Conservation (phyloP, 441 rosid species). For the Geranium incanum region DNA sequence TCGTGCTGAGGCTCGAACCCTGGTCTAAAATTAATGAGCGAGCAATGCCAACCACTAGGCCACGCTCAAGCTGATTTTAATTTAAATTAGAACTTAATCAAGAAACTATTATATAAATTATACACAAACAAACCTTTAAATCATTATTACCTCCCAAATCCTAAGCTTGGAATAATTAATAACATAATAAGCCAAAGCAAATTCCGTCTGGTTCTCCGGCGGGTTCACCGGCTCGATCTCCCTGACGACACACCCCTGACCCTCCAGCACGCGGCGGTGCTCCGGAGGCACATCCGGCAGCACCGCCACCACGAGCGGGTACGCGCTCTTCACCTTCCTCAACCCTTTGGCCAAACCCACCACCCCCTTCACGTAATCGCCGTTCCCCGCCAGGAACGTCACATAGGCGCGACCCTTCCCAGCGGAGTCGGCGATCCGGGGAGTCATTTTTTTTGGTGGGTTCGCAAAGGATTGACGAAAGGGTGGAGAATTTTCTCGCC, state of each 20-base stretch:
- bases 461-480: no score
- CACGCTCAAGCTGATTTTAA: no score
- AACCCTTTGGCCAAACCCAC: conserved; percentile 62
- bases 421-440: no score
- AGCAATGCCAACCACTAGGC: no score
- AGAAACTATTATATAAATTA: not conserved
- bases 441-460: no score
- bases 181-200: conserved; percentile 62
- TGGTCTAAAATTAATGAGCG: no score
- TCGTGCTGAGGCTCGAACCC: no score
- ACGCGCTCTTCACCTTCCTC: conserved; percentile 42
- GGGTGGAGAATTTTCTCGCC: no score
- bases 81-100: not conserved
- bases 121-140: no score
- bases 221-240: conserved; percentile 59
- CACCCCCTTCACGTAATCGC: conserved; percentile 32
- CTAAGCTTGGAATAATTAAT: conserved; percentile 72
- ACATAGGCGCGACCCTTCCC: conserved; percentile 33
- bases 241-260: conserved; percentile 65
- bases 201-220: conserved; percentile 40
- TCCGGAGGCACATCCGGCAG: conserved; percentile 67
- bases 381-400: conserved; percentile 64
- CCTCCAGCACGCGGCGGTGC: conserved; percentile 51
- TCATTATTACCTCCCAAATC: conserved; percentile 48
- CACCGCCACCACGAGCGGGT: conserved; percentile 67